These are phyloP conservation scores for Periconia sp. DNA, from an alignment of 2,329 filamentous ascomycete genomes.

Conservation along the genomic window DNA sequence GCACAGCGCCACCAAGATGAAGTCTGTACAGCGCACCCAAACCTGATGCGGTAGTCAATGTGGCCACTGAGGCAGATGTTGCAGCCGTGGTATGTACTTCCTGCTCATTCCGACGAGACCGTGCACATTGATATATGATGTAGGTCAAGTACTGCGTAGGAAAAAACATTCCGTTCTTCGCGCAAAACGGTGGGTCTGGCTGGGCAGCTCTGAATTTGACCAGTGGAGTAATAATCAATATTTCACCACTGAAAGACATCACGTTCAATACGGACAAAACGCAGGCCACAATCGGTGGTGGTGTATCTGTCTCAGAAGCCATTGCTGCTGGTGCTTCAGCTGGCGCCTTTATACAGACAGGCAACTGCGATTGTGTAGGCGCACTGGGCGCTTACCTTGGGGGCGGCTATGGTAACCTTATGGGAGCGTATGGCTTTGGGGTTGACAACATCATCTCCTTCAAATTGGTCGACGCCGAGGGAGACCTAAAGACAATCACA, in stretches of 20 bases:
- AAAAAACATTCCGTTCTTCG: constrained; percentile 14
- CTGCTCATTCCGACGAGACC: no score
- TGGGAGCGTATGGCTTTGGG: constrained; percentile 54
- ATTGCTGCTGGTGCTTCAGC: constrained; percentile 40
- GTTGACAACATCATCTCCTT: constrained; percentile 49
- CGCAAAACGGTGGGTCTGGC: constrained; percentile 22
- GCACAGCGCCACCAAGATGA: constrained; percentile 6
- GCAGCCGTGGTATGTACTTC: not conserved
- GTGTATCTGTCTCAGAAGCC: constrained; percentile 32
- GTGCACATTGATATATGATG: not conserved
- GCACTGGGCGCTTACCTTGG: constrained; percentile 36
- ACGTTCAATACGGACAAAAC: constrained; percentile 17
- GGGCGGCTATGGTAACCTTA: constrained; percentile 59
- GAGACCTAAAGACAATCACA: constrained; percentile 26
- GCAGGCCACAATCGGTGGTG: constrained; percentile 20
- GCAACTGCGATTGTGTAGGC: constrained; percentile 28
- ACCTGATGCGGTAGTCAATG: constrained; percentile 11
- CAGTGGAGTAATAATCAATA: constrained; percentile 22
- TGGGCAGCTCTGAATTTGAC: constrained; percentile 15
- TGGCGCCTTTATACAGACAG: constrained; percentile 20
- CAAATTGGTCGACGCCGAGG: constrained; percentile 24
- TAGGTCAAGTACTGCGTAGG: constrained; percentile 13
- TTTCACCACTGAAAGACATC: constrained; percentile 17
- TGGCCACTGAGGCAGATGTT: constrained; percentile 14
- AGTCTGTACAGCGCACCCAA: constrained; percentile 11